phyloP scores from a whole-genome alignment of 306 rosid genomes.

The Crotalaria pallida region DNA sequence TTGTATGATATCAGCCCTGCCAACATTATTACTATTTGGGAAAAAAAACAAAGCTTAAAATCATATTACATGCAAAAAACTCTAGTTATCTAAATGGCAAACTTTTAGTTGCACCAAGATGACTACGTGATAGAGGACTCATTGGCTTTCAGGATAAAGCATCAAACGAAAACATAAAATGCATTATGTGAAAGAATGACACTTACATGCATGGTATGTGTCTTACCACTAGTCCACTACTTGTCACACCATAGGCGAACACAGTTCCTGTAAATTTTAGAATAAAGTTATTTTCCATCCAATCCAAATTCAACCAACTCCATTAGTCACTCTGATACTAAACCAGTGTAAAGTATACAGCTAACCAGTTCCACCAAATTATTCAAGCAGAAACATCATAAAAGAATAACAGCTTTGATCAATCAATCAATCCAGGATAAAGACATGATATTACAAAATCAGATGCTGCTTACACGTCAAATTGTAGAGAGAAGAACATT shows the following conservation, averaged over 20 bases:
- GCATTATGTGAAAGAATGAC: slow-evolving; percentile 6
- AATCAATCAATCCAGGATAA: neutral
- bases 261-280: slow-evolving; percentile 76
- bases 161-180: slow-evolving; percentile 7
- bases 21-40: slow-evolving; percentile 18
- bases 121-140: neutral
- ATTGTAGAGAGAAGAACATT: neutral
- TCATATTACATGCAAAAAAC: neutral
- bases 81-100: neutral
- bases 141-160: neutral
- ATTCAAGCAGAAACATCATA: neutral
- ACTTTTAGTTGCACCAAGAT: slow-evolving; percentile 6
- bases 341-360: neutral
- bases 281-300: slow-evolving; percentile 12
- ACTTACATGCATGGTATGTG: slow-evolving; percentile 99
- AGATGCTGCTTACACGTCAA: neutral
- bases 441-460: neutral
- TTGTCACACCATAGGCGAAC: slow-evolving; percentile 98
- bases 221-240: slow-evolving; percentile 99
- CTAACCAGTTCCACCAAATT: neutral
- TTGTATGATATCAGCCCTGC: slow-evolving; percentile 98
- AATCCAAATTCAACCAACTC: slow-evolving; percentile 17
- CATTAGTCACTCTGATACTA: slow-evolving; percentile 9
- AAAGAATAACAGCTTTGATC: neutral
- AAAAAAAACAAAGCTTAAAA: neutral